Evolutionary conservation across 2,329 filamentous ascomycete genomes (phyloP).

Genomic region (Scytalidium lignicola): DNA sequence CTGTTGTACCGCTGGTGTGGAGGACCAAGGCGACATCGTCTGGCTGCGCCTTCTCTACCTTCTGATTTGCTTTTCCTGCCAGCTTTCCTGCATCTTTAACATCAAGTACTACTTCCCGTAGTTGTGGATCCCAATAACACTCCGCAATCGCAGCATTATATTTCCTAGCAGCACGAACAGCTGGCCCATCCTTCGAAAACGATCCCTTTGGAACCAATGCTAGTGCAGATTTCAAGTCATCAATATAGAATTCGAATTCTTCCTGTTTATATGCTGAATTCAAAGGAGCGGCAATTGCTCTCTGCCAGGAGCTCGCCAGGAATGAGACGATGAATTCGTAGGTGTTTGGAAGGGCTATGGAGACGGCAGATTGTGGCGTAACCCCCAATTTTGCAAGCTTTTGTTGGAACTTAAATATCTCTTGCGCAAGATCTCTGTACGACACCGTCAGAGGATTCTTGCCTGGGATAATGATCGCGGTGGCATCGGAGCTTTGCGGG

Average conservation of each 20-base stretch:
- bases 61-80: constrained; percentile 39
- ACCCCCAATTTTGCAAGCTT: constrained; percentile 75
- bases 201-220: constrained; percentile 71
- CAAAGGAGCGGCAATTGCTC: constrained; percentile 77
- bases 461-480: constrained; percentile 70
- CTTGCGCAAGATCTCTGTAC: constrained; percentile 60
- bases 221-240: constrained; percentile 75
- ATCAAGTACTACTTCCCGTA: constrained; percentile 65
- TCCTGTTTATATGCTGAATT: constrained; percentile 86
- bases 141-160: constrained; percentile 83
- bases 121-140: constrained; percentile 68
- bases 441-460: constrained; percentile 60
- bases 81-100: constrained; percentile 72
- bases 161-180: constrained; percentile 70
- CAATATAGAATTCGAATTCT: constrained; percentile 90
- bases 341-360: constrained; percentile 77
- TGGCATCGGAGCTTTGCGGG: constrained; percentile 41
- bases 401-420: constrained; percentile 67
- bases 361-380: constrained; percentile 64
- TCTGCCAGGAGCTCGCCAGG: constrained; percentile 79
- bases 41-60: constrained; percentile 53
- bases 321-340: constrained; percentile 88
- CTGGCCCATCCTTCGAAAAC: constrained; percentile 60
- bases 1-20: constrained; percentile 82
- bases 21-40: constrained; percentile 78